Percentiles rank a stretch among this genome's conserved stretches.
These are phyloP conservation scores for Heimioporus sp. DNA, from an alignment of 768 basidiomycete genomes.

Conservation along the genomic window DNA sequence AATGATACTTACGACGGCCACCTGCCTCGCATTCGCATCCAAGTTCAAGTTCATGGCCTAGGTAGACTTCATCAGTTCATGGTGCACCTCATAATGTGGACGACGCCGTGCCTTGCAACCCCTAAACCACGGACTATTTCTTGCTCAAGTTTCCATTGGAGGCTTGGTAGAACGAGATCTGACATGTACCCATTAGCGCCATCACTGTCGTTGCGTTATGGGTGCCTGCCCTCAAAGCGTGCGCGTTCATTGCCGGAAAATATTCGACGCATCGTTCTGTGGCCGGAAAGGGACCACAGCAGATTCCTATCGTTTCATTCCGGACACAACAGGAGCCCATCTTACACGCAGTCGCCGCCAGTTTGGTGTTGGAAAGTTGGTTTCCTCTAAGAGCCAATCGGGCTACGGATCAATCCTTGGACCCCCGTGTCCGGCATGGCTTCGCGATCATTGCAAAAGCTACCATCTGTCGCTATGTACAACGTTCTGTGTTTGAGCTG, in stretches of 20 bases:
- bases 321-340: constrained; percentile 66
- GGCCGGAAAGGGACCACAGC: constrained; percentile 39
- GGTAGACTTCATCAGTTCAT: too few relatives aligned
- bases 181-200: constrained; percentile 55
- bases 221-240: constrained; percentile 52
- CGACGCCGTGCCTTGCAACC: too few relatives aligned
- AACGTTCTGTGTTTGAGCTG: constrained; percentile 49
- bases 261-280: constrained; percentile 58
- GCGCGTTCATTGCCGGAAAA: constrained; percentile 51
- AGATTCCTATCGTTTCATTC: constrained; percentile 57
- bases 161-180: constrained; percentile 56
- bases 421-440: constrained; percentile 52
- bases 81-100: too few relatives aligned
- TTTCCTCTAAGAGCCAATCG: constrained; percentile 37
- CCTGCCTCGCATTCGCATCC: too few relatives aligned
- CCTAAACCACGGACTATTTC: constrained; percentile 23
- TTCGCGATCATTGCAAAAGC: constrained; percentile 57
- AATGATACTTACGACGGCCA: too few relatives aligned
- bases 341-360: constrained; percentile 48
- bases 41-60: too few relatives aligned
- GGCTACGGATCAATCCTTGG: constrained; percentile 34
- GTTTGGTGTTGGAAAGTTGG: constrained; percentile 51
- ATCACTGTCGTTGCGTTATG: constrained; percentile 49
- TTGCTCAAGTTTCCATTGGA: constrained; percentile 34
- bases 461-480: constrained; percentile 52